Evolutionary conservation across 2,329 filamentous ascomycete species (phyloP).

Genomic region (Talaromyces funiculosus): DNA sequence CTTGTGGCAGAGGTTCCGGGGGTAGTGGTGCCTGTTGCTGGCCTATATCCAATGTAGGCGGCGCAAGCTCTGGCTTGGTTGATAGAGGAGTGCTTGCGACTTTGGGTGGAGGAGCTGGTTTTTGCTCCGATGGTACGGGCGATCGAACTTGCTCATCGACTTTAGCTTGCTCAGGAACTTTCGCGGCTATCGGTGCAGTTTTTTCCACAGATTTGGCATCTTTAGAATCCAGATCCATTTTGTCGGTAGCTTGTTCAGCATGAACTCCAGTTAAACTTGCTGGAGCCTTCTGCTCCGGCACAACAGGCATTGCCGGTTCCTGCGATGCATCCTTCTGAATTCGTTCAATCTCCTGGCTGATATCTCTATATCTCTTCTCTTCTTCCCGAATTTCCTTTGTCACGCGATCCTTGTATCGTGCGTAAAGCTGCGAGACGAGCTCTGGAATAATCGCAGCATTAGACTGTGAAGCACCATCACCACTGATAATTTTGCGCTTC

Average conservation of each 20-base stretch:
- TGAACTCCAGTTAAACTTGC: constrained; percentile 14
- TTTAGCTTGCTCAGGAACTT: constrained; percentile 3
- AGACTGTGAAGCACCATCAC: constrained; percentile 58
- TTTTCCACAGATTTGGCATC: constrained; percentile 17
- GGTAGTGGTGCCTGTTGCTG: constrained; percentile 13
- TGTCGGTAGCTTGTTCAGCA: constrained; percentile 16
- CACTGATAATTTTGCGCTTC: constrained; percentile 67
- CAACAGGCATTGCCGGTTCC: constrained; percentile 22
- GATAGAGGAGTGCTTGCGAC: not conserved
- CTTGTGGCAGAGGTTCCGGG: constrained; percentile 2
- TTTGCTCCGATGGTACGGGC: constrained; percentile 8
- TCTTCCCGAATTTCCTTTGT: constrained; percentile 68
- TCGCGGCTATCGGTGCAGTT: constrained; percentile 10
- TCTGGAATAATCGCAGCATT: constrained; percentile 63
- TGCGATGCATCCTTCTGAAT: constrained; percentile 59
- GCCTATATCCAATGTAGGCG: not conserved
- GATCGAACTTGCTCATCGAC: not conserved
- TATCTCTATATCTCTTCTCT: constrained; percentile 59
- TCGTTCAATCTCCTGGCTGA: constrained; percentile 63
- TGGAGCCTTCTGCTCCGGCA: constrained; percentile 10
- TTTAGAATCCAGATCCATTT: constrained; percentile 27
- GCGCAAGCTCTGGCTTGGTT: not conserved
- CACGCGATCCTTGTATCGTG: constrained; percentile 64
- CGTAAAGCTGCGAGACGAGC: constrained; percentile 68
- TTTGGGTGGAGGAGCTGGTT: constrained; percentile 5